Base-by-base conservation (phyloP, 2,329 filamentous ascomycete genomes). In the Annulohypoxylon truncatum region DNA sequence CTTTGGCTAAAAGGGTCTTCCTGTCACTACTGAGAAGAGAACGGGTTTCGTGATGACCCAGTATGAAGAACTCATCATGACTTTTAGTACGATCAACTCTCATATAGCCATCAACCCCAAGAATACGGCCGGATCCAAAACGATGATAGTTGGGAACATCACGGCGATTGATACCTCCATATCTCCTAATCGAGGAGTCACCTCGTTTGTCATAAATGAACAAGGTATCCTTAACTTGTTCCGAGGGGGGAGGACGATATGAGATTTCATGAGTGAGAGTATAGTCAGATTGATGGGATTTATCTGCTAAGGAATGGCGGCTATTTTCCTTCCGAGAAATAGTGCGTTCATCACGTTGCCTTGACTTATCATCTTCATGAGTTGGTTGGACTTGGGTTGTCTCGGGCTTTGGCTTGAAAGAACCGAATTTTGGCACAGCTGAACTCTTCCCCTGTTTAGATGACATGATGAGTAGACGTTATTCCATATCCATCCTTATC, bases 181-280 rank as follows among this genome's bases (percentile, higher is more conserved):
- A 97, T 24, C 85, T 85, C 46, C 91, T 78, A 69, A 96, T 93
- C 50, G 93, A 85, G 3, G 85, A 82, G 73, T 98, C 95, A 0
- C 95, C 94, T 73, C 88, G 89, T 42, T 82, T 87, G 78, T 98
- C 95, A 54, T 92, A 73, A 46, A 87, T 72, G 76, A 87, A 94
- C 2, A 84, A 75, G 38, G 73, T 75, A 66, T 71, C 53, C 4
- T 15, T 61, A 40, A 58, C 65, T 22, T 60, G 52, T 24, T 51
- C 61, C 53, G 35, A 57, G 2, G 53, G 53, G 4, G 61, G 35
- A 15, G 67, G 53, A 28, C 52, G 65, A 20, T 71, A 66, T n/a
- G 67, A 48, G 20, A 59, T 29, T 20, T 64, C 40, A 40, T 42
- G 48, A 31, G 35, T 56, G 48, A 13, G 59, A 10, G 51, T 18